These are phyloP conservation scores for Cryptosporidium muris DNA, from an alignment of 169 alveolate genomes.

Conservation along the genomic window DNA sequence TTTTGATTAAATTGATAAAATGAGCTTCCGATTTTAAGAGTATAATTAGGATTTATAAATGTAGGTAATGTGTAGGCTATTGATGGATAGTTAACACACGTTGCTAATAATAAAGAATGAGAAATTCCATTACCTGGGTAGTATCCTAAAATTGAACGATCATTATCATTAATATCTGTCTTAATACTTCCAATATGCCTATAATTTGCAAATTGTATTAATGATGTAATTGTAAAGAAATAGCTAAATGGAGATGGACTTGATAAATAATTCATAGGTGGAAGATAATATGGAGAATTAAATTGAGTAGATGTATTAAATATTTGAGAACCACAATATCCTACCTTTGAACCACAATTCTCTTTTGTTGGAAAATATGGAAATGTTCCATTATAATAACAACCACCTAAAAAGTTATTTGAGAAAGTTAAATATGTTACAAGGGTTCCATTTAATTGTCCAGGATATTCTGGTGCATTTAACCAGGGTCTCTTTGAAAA, in stretches of 20 bases:
- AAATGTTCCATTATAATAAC: conserved; percentile 64
- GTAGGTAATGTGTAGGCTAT: conserved; percentile 31
- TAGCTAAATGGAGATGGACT: conserved; percentile 53
- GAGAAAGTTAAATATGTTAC: conserved; percentile 51
- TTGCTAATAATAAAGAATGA: conserved; percentile 53
- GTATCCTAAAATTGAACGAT: background rate
- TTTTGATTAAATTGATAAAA: conserved; percentile 52
- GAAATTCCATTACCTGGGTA: conserved; percentile 64
- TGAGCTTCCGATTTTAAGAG: conserved; percentile 34
- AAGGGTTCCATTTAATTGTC: conserved; percentile 49
- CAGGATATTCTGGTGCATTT: conserved; percentile 13
- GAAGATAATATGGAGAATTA: conserved; percentile 59
- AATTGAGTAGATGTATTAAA: conserved; percentile 36
- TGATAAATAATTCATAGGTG: conserved; percentile 57
- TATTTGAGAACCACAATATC: conserved; percentile 50
- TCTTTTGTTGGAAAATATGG: conserved; percentile 43
- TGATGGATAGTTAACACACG: conserved; percentile 28
- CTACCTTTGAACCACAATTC: conserved; percentile 16
- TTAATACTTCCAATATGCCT: conserved; percentile 45
- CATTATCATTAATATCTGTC: conserved; percentile 37
- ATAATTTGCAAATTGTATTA: conserved; percentile 31
- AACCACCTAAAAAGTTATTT: conserved; percentile 57
- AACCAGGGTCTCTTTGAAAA: conserved; percentile 62
- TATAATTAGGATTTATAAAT: conserved; percentile 22
- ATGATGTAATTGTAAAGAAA: conserved; percentile 35